phyloP scores from a whole-genome alignment of 148 eudicot species.

The Chenopodium formosanum region DNA sequence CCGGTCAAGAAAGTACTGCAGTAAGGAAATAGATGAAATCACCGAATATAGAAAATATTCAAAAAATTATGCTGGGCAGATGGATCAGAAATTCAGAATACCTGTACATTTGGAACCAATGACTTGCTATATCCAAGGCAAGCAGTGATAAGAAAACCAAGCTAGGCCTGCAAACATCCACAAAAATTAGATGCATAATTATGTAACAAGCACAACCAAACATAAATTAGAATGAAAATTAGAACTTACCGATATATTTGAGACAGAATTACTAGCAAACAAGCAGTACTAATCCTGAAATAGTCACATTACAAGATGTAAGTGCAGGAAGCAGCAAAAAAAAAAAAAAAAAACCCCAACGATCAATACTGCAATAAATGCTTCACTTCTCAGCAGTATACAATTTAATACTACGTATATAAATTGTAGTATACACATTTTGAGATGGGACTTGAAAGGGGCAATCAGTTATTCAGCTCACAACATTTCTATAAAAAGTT shows the following conservation, averaged over 20 bases:
- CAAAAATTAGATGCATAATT: conserved; percentile 20
- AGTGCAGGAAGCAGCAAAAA: neutral
- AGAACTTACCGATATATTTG: conserved; percentile 78
- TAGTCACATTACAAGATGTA: conserved; percentile 1
- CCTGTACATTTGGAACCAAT: conserved; percentile 99
- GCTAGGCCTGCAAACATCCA: conserved; percentile 62
- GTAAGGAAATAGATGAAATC: conserved; percentile 23
- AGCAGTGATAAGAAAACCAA: conserved; percentile 78
- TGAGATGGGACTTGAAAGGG: neutral
- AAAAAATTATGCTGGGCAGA: neutral
- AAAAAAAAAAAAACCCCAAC: neutral
- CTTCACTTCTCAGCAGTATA: neutral
- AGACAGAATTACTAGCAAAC: conserved; percentile 83
- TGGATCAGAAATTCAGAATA: conserved; percentile 24
- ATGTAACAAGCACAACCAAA: neutral
- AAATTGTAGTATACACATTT: neutral
- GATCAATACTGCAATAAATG: neutral
- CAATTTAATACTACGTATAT: neutral
- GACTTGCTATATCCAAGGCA: conserved; percentile 93
- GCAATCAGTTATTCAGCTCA: neutral
- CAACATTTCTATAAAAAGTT: neutral
- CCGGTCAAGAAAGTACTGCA: conserved; percentile 93
- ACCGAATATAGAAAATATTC: neutral
- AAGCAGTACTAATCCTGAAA: conserved; percentile 95
- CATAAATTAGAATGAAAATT: neutral